Evolutionary conservation across 257 asterid genomes (phyloP).

Genomic region (Anisodus acutangulus): DNA sequence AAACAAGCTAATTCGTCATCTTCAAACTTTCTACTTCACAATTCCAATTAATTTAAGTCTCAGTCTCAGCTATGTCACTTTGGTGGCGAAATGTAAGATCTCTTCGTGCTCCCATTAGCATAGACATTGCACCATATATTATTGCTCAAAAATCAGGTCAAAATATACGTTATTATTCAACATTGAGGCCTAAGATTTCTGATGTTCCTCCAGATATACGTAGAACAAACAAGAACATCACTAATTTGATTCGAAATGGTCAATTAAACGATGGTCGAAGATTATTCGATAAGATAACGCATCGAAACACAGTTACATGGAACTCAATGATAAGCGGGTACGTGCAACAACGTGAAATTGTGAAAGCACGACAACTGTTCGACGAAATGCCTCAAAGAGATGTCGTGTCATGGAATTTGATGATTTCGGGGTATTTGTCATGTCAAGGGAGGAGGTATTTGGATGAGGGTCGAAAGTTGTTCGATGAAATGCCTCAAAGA

Average conservation of each 20-base stretch:
- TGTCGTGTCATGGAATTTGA: constrained; percentile 73
- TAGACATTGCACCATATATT: not conserved
- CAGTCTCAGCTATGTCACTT: not conserved
- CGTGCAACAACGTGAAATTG: constrained; percentile 55
- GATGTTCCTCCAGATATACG: constrained; percentile 36
- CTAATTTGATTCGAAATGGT: constrained; percentile 53
- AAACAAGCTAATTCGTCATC: no score
- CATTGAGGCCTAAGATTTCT: not conserved
- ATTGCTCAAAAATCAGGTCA: not conserved
- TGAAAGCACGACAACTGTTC: constrained; percentile 63
- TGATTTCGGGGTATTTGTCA: constrained; percentile 63
- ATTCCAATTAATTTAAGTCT: not conserved
- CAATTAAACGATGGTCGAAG: constrained; percentile 63
- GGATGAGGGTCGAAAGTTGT: constrained; percentile 61
- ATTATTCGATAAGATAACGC: constrained; percentile 49
- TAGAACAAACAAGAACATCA: constrained; percentile 54
- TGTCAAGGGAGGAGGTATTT: constrained; percentile 51
- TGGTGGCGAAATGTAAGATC: not conserved
- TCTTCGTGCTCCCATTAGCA: not conserved
- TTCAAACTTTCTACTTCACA: no score
- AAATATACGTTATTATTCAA: not conserved
- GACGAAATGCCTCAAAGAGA: constrained; percentile 74
- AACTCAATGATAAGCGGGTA: constrained; percentile 79
- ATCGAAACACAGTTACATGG: constrained; percentile 74
- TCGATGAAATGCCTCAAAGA: constrained; percentile 61